Conservation (phyloP, 495 filamentous ascomycete species). For the Aspergillus kassunensis region DNA sequence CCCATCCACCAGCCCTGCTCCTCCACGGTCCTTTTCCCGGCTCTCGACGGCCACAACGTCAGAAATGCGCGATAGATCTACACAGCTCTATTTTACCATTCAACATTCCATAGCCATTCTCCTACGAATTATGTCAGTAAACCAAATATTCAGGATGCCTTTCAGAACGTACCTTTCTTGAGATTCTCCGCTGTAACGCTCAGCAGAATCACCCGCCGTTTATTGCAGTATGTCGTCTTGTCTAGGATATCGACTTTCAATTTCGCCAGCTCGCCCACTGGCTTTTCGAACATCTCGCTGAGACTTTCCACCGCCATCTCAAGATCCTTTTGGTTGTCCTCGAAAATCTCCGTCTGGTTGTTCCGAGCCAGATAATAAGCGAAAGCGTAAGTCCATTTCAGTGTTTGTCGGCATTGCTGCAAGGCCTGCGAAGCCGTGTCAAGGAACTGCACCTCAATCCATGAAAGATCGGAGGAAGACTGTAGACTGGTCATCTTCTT, state of each 20-base stretch:
- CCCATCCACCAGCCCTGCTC: neutral
- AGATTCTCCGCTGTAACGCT: slow-evolving; percentile 89
- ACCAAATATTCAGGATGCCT: too few relatives aligned
- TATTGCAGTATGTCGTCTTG: slow-evolving; percentile 94
- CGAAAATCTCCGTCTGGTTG: slow-evolving; percentile 95
- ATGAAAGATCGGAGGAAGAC: slow-evolving; percentile 88
- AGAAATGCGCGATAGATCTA: slow-evolving; percentile 10
- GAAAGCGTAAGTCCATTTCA: slow-evolving; percentile 99
- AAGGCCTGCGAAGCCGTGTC: slow-evolving; percentile 88
- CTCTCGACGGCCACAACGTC: neutral
- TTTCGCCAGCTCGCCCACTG: slow-evolving; percentile 72
- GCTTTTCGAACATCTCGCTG: slow-evolving; percentile 97
- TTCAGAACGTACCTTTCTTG: slow-evolving; percentile 64
- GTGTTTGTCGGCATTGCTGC: slow-evolving; percentile 91
- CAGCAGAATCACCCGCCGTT: slow-evolving; percentile 81
- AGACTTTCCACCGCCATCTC: slow-evolving; percentile 95
- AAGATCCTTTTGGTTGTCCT: slow-evolving; percentile 97
- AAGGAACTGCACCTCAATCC: slow-evolving; percentile 98
- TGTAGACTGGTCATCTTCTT: slow-evolving; percentile 98
- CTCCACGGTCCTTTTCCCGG: too few relatives aligned
- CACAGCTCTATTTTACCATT: slow-evolving; percentile 32
- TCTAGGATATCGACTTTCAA: slow-evolving; percentile 97
- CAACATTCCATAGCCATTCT: slow-evolving; percentile 44
- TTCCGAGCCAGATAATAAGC: slow-evolving; percentile 94
- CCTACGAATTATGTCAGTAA: slow-evolving; percentile 17